These are phyloP conservation scores for Aspergillus sp. DNA, from an alignment of 2,329 filamentous ascomycete species.

Conservation along the genomic window DNA sequence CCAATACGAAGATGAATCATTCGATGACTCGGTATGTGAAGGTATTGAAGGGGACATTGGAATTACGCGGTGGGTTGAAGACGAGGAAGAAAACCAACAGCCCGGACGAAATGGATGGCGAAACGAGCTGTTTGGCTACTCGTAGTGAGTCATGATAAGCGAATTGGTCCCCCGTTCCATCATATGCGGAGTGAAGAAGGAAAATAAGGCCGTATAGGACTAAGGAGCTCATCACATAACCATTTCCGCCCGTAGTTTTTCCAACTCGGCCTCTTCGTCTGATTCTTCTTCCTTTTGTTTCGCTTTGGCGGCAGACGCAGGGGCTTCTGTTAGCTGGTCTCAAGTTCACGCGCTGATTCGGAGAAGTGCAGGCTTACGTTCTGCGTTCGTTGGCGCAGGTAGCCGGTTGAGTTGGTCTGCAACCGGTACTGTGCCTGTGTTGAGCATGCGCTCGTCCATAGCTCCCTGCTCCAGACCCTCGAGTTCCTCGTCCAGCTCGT, in stretches of 20 bases:
- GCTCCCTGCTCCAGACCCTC: conserved; percentile 86
- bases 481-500: conserved; percentile 81
- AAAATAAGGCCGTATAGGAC: not conserved
- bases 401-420: conserved; percentile 73
- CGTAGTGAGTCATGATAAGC: conserved; percentile 6
- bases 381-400: conserved; percentile 71
- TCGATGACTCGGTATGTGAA: not conserved
- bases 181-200: conserved; percentile 5
- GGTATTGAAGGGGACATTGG: not conserved
- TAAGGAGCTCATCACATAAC: conserved; percentile 65
- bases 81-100: not conserved
- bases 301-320: conserved; percentile 43
- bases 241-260: conserved; percentile 95
- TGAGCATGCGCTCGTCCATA: conserved; percentile 90
- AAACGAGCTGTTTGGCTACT: conserved; percentile 3
- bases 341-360: not conserved
- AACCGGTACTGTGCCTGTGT: conserved; percentile 81
- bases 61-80: not conserved
- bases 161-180: conserved; percentile 1
- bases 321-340: conserved; percentile 11
- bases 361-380: conserved; percentile 60
- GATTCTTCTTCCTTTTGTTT: conserved; percentile 66
- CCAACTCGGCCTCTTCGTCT: conserved; percentile 92
- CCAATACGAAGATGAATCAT: not conserved
- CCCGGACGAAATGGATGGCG: not conserved